These are phyloP conservation scores for Phylloporus arenicola DNA, from an alignment of 768 basidiomycete species.

Conservation along the genomic window DNA sequence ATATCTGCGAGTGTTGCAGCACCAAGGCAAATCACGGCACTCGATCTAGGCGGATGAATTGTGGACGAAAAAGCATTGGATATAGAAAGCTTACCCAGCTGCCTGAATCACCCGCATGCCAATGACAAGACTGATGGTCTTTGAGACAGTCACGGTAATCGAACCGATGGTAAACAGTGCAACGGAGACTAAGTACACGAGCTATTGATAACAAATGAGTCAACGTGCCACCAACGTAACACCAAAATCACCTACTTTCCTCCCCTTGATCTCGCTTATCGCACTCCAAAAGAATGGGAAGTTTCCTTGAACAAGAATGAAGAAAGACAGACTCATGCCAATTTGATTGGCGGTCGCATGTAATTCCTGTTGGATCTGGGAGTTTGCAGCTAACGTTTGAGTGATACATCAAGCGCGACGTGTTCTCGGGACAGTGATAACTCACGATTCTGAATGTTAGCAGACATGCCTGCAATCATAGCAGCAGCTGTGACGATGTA, in stretches of 20 bases:
- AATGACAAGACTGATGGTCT: constrained; percentile 53
- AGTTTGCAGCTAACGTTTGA: constrained; percentile 51
- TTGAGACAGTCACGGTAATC: constrained; percentile 52
- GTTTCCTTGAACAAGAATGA: constrained; percentile 65
- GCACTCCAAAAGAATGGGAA: constrained; percentile 32
- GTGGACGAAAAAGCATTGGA: background rate
- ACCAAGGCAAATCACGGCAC: constrained; percentile 68
- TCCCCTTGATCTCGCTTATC: constrained; percentile 59
- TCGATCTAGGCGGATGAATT: constrained; percentile 37
- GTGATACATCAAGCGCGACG: background rate
- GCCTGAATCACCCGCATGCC: constrained; percentile 66
- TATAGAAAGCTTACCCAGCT: constrained; percentile 41
- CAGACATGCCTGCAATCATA: constrained; percentile 26
- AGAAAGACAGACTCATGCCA: constrained; percentile 63
- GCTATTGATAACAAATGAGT: constrained; percentile 24
- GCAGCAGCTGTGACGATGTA: constrained; percentile 26
- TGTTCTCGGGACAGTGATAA: background rate
- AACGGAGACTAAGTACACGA: constrained; percentile 52
- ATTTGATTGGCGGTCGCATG: constrained; percentile 58
- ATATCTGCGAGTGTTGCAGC: constrained; percentile 72
- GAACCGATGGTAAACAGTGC: constrained; percentile 51
- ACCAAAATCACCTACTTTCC: constrained; percentile 44
- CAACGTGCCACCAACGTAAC: constrained; percentile 1
- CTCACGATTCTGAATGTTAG: constrained; percentile 30
- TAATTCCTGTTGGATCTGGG: constrained; percentile 57